Evolutionary conservation across 768 basidiomycete species (phyloP).

Genomic region (Lentinula boryana): DNA sequence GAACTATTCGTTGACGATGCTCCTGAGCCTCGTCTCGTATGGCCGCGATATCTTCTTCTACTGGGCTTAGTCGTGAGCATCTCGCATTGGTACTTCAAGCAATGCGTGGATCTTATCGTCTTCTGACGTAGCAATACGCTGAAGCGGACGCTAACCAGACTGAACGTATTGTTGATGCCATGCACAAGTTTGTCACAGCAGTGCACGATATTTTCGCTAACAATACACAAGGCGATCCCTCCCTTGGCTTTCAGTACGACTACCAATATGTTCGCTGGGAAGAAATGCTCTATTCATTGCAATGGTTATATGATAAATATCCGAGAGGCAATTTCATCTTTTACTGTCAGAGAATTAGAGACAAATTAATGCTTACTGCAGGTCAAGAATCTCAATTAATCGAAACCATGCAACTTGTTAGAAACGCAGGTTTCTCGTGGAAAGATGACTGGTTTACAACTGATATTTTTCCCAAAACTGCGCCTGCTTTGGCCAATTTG

Average conservation of each 20-base stretch:
- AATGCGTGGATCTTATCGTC: background rate
- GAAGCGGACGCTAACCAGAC: slow-evolving; percentile 33
- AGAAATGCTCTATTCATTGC: slow-evolving; percentile 30
- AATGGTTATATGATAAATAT: slow-evolving; percentile 37
- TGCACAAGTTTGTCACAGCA: slow-evolving; percentile 30
- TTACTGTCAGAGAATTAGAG: background rate
- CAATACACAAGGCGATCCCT: slow-evolving; percentile 26
- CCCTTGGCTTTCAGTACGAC: slow-evolving; percentile 34
- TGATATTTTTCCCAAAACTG: slow-evolving; percentile 26
- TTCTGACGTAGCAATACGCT: slow-evolving; percentile 30
- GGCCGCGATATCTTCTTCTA: slow-evolving; percentile 36
- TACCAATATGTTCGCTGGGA: slow-evolving; percentile 39
- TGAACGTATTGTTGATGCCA: slow-evolving; percentile 28
- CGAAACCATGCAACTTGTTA: slow-evolving; percentile 34
- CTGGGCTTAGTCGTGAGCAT: slow-evolving; percentile 29
- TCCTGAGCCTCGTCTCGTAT: slow-evolving; percentile 29
- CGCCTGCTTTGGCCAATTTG: slow-evolving; percentile 18
- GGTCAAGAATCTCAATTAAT: slow-evolving; percentile 29
- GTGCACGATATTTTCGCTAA: slow-evolving; percentile 29
- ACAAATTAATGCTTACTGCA: slow-evolving; percentile 6
- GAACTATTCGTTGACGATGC: slow-evolving; percentile 31
- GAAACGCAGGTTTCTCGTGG: slow-evolving; percentile 34
- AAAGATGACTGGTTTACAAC: slow-evolving; percentile 34
- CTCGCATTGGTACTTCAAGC: background rate
- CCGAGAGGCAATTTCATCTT: slow-evolving; percentile 23